Evolutionary conservation across 1,284 basidiomycete species (phyloP), one percentile per base, ranked within the genome.

Genomic region (Singerocomus inundabilis): DNA sequence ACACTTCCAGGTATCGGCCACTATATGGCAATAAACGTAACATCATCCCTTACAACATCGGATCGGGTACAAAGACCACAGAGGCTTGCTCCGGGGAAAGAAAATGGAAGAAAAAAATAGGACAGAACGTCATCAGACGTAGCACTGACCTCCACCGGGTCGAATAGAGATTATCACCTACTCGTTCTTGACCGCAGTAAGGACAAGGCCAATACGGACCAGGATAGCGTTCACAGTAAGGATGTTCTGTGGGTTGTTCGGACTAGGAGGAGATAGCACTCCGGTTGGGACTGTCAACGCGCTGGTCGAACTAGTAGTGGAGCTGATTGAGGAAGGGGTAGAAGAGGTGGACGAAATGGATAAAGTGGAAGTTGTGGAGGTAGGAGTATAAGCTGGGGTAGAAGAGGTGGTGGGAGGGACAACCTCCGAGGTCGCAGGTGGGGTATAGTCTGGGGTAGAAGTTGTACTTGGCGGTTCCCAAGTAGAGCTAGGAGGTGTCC

Each of bases 141-240:
- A 16, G 33, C 29, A 15, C 6, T 34, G 28, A 38, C 25, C n/a
- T 34, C 40, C 6, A 24, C 16, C 5, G 26, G 13, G 13, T 25
- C 24, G 25, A 45, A 16, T 32, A 41, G 25, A 21, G 1, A 18
- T 41, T 39, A 13, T 16, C 35, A 32, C 48, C 48, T 57, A 52
- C 13, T 16, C 6, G 6, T 26, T 25, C 34, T 52, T 33, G 33
- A 42, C 35, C 15, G 35, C 60, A 18, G 45, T 56, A 38, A 74
- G 59, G 24, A 73, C 15, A 16, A 61, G 59, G 15, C 67, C 74
- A 26, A 80, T 21, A 30, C 65, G 64, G 48, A 77, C 52, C 43
- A 81, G 15, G n/a, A 68, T 64, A 44, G 68, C 48, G 59, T 74
- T 73, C 43, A 73, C 35, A 30, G 36, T 48, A 11, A 62, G 28